phyloP scores from a whole-genome alignment of 1,139 yeast species.

The Scheffersomyces quercinus region DNA sequence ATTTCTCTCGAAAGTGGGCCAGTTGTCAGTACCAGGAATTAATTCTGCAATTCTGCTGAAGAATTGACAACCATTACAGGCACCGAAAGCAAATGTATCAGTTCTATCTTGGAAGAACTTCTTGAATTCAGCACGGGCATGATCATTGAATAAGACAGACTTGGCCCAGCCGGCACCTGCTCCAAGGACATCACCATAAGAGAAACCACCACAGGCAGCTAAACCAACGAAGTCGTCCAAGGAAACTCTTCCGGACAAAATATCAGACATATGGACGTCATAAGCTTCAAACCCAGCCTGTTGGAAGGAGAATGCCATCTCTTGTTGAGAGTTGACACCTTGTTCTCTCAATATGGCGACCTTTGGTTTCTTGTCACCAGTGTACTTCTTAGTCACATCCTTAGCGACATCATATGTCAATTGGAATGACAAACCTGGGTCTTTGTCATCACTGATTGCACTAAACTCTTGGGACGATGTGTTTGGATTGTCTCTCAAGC shows the following conservation, averaged over 20 bases:
- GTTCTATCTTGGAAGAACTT: conserved; percentile 80
- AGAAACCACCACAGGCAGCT: conserved; percentile 99
- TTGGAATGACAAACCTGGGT: conserved; percentile 88
- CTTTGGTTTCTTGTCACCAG: conserved; percentile 64
- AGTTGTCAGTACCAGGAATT: conserved; percentile 92
- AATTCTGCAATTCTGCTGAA: conserved; percentile 82
- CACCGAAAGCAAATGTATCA: conserved; percentile 98
- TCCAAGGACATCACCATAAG: conserved; percentile 98
- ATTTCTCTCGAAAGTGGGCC: conserved; percentile 97
- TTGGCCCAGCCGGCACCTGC: conserved; percentile 99
- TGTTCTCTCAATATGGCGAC: conserved; percentile 98
- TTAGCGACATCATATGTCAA: conserved; percentile 55
- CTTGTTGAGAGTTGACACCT: conserved; percentile 98
- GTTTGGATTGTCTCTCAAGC: conserved; percentile 90
- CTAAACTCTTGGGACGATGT: conserved; percentile 86
- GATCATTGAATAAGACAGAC: conserved; percentile 85
- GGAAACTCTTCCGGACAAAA: conserved; percentile 70
- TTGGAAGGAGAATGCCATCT: conserved; percentile 97
- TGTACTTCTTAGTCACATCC: conserved; percentile 22
- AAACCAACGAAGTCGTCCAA: conserved; percentile 84
- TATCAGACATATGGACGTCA: conserved; percentile 97
- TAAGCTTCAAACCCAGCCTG: conserved; percentile 92
- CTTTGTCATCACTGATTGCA: conserved; percentile 70
- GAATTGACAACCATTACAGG: conserved; percentile 99
- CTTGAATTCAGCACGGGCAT: conserved; percentile 72